Evolutionary conservation across 352 stramenopile genomes (phyloP).

Genomic region (Globisporangium cederbergense): DNA sequence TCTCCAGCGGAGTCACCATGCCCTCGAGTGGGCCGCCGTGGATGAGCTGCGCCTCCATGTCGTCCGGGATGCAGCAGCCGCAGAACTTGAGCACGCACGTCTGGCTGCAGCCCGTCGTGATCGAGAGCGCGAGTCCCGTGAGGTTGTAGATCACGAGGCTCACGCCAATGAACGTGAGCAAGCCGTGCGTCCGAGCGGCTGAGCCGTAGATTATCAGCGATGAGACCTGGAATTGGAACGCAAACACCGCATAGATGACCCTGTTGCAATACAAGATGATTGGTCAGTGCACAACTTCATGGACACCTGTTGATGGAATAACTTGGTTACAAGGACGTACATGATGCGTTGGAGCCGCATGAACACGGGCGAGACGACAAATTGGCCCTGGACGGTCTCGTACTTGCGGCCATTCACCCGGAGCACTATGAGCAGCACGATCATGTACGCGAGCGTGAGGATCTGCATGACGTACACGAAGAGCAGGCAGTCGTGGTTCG

Average conservation of each 20-base stretch:
- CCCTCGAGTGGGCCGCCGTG: slow-evolving; percentile 12
- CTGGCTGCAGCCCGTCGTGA: slow-evolving; percentile 49
- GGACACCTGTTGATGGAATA: too few relatives aligned
- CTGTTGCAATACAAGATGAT: slow-evolving; percentile 3
- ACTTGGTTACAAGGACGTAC: slow-evolving; percentile 4
- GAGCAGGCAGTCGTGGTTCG: slow-evolving; percentile 33
- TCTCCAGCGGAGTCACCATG: slow-evolving; percentile 16
- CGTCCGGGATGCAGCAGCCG: slow-evolving; percentile 38
- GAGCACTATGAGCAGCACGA: slow-evolving; percentile 31
- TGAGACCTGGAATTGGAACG: slow-evolving; percentile 43
- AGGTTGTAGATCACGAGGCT: slow-evolving; percentile 40
- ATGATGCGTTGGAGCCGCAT: slow-evolving; percentile 55
- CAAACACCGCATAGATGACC: slow-evolving; percentile 48
- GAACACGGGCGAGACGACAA: slow-evolving; percentile 56
- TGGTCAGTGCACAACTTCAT: neutral
- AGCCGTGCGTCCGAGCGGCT: neutral
- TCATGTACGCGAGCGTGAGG: slow-evolving; percentile 42
- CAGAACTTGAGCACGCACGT: slow-evolving; percentile 43
- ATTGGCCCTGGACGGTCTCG: slow-evolving; percentile 48
- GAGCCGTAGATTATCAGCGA: slow-evolving; percentile 44
- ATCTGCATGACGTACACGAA: slow-evolving; percentile 50
- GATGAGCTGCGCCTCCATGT: slow-evolving; percentile 35
- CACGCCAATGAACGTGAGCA: slow-evolving; percentile 35
- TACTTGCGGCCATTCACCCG: slow-evolving; percentile 45
- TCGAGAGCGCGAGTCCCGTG: slow-evolving; percentile 30